Base-by-base conservation (phyloP, 2,329 filamentous ascomycete genomes). In the Aspergillus aculeatinus region DNA sequence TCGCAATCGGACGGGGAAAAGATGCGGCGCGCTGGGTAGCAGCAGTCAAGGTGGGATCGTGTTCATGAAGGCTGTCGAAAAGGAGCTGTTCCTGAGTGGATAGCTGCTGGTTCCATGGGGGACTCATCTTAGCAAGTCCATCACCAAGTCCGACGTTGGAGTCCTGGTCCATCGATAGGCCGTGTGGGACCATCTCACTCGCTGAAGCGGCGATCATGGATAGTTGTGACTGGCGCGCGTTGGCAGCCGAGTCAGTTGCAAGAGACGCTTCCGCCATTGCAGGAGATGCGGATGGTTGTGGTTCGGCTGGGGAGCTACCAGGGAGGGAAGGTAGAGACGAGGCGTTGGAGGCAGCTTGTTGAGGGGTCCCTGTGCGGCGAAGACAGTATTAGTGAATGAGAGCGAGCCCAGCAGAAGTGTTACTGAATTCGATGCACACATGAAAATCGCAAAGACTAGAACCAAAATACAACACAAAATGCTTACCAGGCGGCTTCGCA, bases 161-260 rank as follows among this genome's bases (percentile, higher is more conserved):
- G 51, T 77, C 75, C 51, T 70, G 70, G 55, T 76, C 74, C 62
- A 77, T 66, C 29, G 72, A 63, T 47, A 73, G 62, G 35, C 70
- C 72, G 23, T 79, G 74, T 1, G 76, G 75, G 39, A 79, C 76
- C 72, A 79, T 80, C 64, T 80, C 77, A 60, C 72, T 79, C 33
- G 78, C 78, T 39, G 77, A 79, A 11, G 78, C 78, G 9, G 78
- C 78, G 50, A 80, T 80, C 67, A 79, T 70, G 25, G 77, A 80
- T 50, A 80, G 70, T 57, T 79, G 76, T 35, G 77, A 76, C 60
- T 78, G 75, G 33, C 75, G 76, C 50, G 70, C 72, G 62, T 75
- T 75, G 35, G 71, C 67, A 27, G 70, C 62, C 21, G 74, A 68
- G 23, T 79, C 76, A 21, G 72, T 68, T 2, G 72, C 72, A 64